phyloP scores from a whole-genome alignment of 768 basidiomycete species.

The Boletus sp. region DNA sequence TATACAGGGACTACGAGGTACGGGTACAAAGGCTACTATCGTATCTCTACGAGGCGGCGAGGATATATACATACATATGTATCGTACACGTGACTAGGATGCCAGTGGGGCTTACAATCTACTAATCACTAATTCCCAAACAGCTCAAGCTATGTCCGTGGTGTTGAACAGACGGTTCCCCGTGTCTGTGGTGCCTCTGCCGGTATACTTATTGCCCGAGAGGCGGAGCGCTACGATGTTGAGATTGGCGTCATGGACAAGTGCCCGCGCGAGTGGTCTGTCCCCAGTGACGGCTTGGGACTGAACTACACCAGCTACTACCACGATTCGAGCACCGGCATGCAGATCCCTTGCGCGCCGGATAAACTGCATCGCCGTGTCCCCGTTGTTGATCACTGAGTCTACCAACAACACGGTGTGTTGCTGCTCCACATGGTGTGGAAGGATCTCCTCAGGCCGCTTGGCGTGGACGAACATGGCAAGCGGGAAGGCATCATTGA shows the following conservation, averaged over 20 bases:
- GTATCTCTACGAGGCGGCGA: too few species aligned
- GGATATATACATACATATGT: too few species aligned
- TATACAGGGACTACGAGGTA: too few species aligned
- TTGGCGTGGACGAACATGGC: constrained; percentile 16
- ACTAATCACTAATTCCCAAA: constrained; percentile 3
- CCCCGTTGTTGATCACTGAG: constrained; percentile 14
- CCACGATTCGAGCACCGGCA: constrained; percentile 15
- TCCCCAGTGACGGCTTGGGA: constrained; percentile 14
- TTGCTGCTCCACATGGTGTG: constrained; percentile 11
- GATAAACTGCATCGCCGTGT: constrained; percentile 15
- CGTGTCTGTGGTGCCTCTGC: constrained; percentile 13
- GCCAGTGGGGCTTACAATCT: too few species aligned
- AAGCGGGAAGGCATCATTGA: constrained; percentile 16
- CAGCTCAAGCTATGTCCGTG: constrained; percentile 8
- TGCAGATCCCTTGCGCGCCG: constrained; percentile 8
- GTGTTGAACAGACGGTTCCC: constrained; percentile 16
- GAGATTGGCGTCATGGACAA: constrained; percentile 12
- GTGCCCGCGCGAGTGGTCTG: constrained; percentile 10
- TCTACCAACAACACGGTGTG: constrained; percentile 16
- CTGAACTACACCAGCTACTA: constrained; percentile 13
- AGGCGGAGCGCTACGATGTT: constrained; percentile 12
- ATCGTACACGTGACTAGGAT: too few species aligned
- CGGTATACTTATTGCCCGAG: constrained; percentile 15
- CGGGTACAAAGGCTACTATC: too few species aligned
- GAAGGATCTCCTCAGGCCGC: constrained; percentile 14